Conservation (phyloP, 177 flowering plant genomes). For the Vitis hybrid region DNA sequence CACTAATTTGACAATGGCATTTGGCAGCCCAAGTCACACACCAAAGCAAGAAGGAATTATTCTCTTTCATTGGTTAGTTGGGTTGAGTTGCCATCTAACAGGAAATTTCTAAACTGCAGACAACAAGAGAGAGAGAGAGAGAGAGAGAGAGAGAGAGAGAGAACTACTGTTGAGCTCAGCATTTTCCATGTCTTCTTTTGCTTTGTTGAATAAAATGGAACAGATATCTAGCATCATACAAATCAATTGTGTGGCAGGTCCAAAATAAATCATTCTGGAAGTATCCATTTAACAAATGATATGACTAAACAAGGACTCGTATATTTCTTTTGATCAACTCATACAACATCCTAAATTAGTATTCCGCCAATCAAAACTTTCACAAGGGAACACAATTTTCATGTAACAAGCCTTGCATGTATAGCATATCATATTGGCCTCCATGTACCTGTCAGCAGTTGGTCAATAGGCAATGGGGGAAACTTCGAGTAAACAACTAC, state of each 20-base stretch:
- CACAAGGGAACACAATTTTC: background rate
- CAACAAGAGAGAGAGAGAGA: too few relatives aligned
- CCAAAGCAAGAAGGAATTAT: too few relatives aligned
- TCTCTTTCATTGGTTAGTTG: too few relatives aligned
- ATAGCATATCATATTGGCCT: slow-evolving; percentile 9
- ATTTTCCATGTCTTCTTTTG: background rate
- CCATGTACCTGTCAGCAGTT: slow-evolving; percentile 17
- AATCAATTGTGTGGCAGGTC: background rate
- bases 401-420: slow-evolving; percentile 7
- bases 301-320: background rate
- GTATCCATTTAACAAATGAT: background rate
- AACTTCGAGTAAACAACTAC: background rate
- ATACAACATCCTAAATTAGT: slow-evolving; percentile 6
- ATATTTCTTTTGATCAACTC: slow-evolving; percentile 3
- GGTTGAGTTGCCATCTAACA: too few relatives aligned
- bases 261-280: background rate
- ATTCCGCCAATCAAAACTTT: slow-evolving; percentile 7
- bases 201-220: background rate
- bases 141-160: too few relatives aligned
- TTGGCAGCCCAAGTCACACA: too few relatives aligned
- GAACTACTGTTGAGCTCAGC: too few relatives aligned
- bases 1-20: too few relatives aligned
- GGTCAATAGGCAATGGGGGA: slow-evolving; percentile 10
- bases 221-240: background rate
- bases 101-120: too few relatives aligned